These are phyloP conservation scores for Backusella sp. DNA, from an alignment of 192 early-diverging fungal species.

Conservation along the genomic window DNA sequence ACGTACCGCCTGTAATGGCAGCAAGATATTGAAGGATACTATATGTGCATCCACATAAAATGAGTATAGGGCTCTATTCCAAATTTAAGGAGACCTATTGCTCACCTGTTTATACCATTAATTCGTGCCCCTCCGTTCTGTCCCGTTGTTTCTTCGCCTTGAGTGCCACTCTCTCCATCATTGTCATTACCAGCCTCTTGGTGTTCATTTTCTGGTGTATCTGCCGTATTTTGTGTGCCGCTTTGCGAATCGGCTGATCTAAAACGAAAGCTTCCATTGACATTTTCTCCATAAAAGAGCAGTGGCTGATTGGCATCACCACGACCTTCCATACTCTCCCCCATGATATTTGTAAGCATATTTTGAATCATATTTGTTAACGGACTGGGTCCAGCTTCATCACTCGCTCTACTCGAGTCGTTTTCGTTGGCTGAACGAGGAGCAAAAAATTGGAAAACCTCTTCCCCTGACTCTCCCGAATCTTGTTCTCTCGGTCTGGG, in stretches of 20 bases:
- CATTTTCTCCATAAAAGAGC: conserved; percentile 14
- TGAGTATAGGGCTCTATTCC: background rate
- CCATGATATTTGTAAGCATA: background rate
- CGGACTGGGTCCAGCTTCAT: background rate
- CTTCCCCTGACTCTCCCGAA: conserved; percentile 8
- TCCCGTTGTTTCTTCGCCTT: background rate
- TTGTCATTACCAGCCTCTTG: background rate
- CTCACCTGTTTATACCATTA: conserved; percentile 12
- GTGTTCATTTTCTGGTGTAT: background rate
- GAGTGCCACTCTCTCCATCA: background rate
- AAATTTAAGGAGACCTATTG: background rate
- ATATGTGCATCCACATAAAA: background rate
- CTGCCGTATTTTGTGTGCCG: background rate
- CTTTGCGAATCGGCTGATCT: background rate
- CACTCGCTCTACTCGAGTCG: background rate
- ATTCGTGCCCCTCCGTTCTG: background rate
- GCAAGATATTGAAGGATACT: conserved; percentile 22
- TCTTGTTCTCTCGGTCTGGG: background rate
- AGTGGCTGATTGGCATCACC: conserved; percentile 4
- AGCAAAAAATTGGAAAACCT: conserved; percentile 15
- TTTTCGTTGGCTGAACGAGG: background rate
- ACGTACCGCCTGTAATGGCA: conserved; percentile 33
- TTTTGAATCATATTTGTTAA: conserved; percentile 6
- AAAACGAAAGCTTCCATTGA: conserved; percentile 19
- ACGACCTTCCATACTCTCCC: background rate